Base-by-base conservation (phyloP, 306 rosid species). In the Vicia sativa region DNA sequence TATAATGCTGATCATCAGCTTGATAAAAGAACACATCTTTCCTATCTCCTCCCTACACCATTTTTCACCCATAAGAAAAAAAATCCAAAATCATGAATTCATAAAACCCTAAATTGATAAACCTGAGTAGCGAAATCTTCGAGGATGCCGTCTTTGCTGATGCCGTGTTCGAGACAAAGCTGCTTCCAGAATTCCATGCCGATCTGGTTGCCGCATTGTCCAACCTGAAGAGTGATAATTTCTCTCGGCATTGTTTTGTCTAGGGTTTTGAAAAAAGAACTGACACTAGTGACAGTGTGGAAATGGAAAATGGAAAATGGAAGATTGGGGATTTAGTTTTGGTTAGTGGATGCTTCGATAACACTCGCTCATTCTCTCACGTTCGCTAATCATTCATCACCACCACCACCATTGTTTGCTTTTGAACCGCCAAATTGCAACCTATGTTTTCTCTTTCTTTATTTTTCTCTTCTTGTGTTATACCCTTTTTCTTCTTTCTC, bases 101-200 rank as follows among this genome's bases (percentile, higher is more conserved):
- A 31, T 1, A 34, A 34, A 34, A 7, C 8, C 1, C 9, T 6
- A 34, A 34, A 34, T 2, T 1, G 43, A 43, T 8, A 44, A 7
- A 44, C 98, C 96, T 92, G 98, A 75, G 98, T 90, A 54, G 96
- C 98, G 60, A 92, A 92, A 72, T 92, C 98, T 79, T 92, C 98
- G 65, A 92, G 98, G 80, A 92, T 92, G 71, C 98, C 98, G 0
- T 92, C 98, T 81, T 87, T 92, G 85, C 88, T 92, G 90, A 92
- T 92, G 35, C 98, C 98, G 13, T 92, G 98, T 82, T 92, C 98
- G 68, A 90, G 93, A 74, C 98, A 92, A 9, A 92, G 98, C 78
- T 92, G 98, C 80, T 92, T 92, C 98, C 98, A 92, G 81, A 92
- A 92, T 79, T 92, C 98, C 98, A 92, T 92, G 34, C 98, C 98